A percentile compares a stretch with the other conserved stretches of the same genome.
These are phyloP conservation scores for Phaeotremella fagi DNA, from an alignment of 768 basidiomycete species.

Conservation along the genomic window DNA sequence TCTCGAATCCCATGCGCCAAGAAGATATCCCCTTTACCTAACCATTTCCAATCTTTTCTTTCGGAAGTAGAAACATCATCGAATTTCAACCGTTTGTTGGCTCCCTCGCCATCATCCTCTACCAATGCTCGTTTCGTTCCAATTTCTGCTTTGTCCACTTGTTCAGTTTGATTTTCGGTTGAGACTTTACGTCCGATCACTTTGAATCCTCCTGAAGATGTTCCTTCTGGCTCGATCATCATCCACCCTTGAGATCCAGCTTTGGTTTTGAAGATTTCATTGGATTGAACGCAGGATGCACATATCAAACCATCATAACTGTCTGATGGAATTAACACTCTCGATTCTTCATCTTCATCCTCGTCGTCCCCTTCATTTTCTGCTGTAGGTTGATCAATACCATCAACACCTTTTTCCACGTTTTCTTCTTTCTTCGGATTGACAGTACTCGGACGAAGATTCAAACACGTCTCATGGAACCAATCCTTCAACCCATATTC, in stretches of 20 bases:
- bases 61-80: too few species aligned
- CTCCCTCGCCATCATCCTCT: background rate
- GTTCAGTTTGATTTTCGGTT: background rate
- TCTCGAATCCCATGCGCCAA: conserved; percentile 34
- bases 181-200: background rate
- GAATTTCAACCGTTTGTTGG: too few species aligned
- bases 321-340: conserved; percentile 33
- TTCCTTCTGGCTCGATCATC: conserved; percentile 33
- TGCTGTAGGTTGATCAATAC: background rate
- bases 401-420: background rate
- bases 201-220: background rate
- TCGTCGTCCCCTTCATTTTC: conserved; percentile 15
- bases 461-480: conserved; percentile 46
- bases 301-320: conserved; percentile 44
- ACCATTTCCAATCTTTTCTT: conserved; percentile 1
- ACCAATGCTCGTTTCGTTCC: background rate
- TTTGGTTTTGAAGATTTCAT: conserved; percentile 11
- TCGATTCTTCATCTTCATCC: conserved; percentile 36
- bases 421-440: background rate
- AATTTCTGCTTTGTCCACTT: background rate
- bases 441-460: conserved; percentile 16
- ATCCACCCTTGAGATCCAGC: conserved; percentile 44
- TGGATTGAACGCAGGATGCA: conserved; percentile 23
- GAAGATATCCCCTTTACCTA: conserved; percentile 44
- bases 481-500: conserved; percentile 29